Percentiles rank a stretch among this genome's conserved stretches.
Evolutionary conservation across 1,284 basidiomycete genomes (phyloP).

Genomic region (Boletus calvinii): DNA sequence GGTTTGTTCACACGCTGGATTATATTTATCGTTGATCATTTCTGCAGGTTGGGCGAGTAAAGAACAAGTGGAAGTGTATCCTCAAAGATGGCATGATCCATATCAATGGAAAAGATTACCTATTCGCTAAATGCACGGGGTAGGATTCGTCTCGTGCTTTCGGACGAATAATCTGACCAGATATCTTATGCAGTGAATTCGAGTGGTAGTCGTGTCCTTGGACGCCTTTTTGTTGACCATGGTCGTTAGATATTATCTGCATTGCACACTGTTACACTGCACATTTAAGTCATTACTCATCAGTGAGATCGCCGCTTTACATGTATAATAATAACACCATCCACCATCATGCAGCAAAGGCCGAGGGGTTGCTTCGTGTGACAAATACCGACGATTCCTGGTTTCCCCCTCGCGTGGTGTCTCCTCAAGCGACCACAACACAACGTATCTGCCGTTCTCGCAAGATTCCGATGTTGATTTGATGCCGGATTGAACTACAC

Average conservation of each 20-base stretch:
- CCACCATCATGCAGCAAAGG: constrained; percentile 4
- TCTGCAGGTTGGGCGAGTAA: constrained; percentile 87
- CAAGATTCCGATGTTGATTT: neutral
- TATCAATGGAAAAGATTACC: constrained; percentile 95
- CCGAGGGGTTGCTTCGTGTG: neutral
- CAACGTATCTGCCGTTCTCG: neutral
- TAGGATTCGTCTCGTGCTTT: constrained; percentile 35
- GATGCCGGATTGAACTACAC: neutral
- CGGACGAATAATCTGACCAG: neutral
- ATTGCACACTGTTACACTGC: constrained; percentile 22
- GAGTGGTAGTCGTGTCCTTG: constrained; percentile 34
- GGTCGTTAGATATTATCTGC: constrained; percentile 21
- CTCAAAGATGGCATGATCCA: constrained; percentile 98
- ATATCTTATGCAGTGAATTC: constrained; percentile 33
- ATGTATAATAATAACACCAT: constrained; percentile 28
- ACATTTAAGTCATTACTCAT: constrained; percentile 27
- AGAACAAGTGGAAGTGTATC: constrained; percentile 99
- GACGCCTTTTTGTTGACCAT: constrained; percentile 5
- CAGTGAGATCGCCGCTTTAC: constrained; percentile 14
- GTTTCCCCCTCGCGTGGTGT: neutral
- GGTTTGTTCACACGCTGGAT: constrained; percentile 45
- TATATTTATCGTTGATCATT: neutral
- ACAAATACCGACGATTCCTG: neutral
- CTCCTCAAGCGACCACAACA: neutral
- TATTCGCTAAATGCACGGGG: constrained; percentile 95